Conservation (phyloP, 2,329 filamentous ascomycete species). For the Penicillium glabrum region DNA sequence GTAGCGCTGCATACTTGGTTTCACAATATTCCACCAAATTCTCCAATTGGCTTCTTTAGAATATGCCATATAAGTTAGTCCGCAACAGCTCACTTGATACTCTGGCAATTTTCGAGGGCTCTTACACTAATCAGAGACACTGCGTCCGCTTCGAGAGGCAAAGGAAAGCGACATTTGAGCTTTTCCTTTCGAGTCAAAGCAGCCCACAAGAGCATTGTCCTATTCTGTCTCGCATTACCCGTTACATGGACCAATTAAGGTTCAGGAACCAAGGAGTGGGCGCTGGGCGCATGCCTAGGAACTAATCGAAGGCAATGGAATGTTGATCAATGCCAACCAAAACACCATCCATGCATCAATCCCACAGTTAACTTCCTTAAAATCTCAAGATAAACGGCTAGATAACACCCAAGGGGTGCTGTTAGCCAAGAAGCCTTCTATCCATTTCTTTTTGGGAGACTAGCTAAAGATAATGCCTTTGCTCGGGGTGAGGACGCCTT, state of each 20-base stretch:
- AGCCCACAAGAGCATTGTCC: neutral
- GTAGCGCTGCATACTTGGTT: neutral
- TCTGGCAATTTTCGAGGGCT: no score
- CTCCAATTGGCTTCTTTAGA: constrained; percentile 5
- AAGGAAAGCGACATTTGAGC: neutral
- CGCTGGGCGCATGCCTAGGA: neutral
- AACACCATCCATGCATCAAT: neutral
- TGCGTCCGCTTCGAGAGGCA: neutral
- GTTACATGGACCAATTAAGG: neutral
- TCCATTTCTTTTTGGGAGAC: no score
- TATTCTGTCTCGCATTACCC: neutral
- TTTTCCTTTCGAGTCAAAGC: neutral
- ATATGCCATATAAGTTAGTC: no score
- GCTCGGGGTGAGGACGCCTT: no score
- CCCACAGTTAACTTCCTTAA: neutral
- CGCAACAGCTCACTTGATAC: no score
- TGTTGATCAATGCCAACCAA: constrained; percentile 10
- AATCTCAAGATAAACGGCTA: no score
- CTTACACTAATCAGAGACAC: neutral
- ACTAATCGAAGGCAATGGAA: constrained; percentile 12
- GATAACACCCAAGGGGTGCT: neutral
- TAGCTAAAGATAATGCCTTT: no score
- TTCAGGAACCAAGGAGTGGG: neutral
- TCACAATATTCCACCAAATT: constrained; percentile 14
- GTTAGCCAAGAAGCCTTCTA: no score